Base-by-base conservation (phyloP, 148 eudicot genomes). In the Nepenthes mirabilis region DNA sequence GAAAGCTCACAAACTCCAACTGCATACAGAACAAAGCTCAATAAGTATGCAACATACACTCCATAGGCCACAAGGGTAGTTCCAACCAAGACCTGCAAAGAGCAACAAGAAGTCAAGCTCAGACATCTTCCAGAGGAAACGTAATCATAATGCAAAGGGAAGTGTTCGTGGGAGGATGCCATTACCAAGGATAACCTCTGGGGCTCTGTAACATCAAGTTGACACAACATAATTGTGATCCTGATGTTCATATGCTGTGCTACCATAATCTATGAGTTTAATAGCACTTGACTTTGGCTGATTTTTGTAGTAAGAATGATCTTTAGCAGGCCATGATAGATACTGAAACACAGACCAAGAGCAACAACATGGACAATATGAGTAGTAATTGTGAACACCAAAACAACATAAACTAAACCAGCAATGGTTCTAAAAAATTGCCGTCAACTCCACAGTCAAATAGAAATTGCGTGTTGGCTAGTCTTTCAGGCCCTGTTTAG, bases 201-300 rank as follows among this genome's bases (percentile, higher is more conserved):
- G 97, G 70, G 97, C 97, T 67, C 97, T 76, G 84, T 90, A 87
- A 66, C 87, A 95, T 67, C 97, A 81, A 66, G 97, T 90, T 43
- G 89, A 84, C 61, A 90, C 85, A 65, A 85, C 79, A 67, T 85
- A 87, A 79, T 77, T 84, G 73, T 87, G 97, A 61, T 75, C 74
- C 72, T 85, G 88, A 72, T 75, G 75, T 72, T 80, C 95, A 82
- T 68, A 80, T 45, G 72, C 82, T 70, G 97, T 79, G 77, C 97
- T 87, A 64, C 95, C 97, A 79, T 87, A 90, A 76, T 90, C 97
- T 77, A 90, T 90, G 74, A 90, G 80, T 85, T 90, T 90, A 74
- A 90, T 87, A 73, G 78, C 82, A 74, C 91, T 90, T 68, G 97
- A 90, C 74, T 87, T 84, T 64, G 97, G 95, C 83, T 84, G 70